Base-by-base conservation (phyloP, 106 monocot genomes). In the Triglochin maritima region DNA sequence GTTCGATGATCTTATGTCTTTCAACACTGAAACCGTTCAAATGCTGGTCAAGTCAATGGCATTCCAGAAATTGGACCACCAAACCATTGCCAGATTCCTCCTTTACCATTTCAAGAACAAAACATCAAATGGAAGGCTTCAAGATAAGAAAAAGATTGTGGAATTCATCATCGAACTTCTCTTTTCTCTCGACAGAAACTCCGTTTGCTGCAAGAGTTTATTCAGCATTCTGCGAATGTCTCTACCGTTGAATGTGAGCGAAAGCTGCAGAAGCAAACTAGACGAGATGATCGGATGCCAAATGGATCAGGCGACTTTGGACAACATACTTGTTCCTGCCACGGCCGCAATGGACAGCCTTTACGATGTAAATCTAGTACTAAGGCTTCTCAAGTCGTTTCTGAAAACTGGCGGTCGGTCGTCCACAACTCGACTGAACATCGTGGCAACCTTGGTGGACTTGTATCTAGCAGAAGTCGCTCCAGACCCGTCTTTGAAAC, bases 391-490 rank as follows among this genome's bases (percentile, higher is more conserved):
- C 76, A 77, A 70, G 46, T 84, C 65, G 9, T 96, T 96, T 59
- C 74, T 87, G 11, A 60, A 29, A 29, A 71, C 44, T 46, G 79
- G 56, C 6, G 85, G 71, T 3, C 42, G 49, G 62, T 66, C 56
- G 10, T 55, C 47, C 17, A 17, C 47, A 9, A 4, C 69, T 48
- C 68, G 82, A 57, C 54, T 91, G 79, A 91, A 82, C 77, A 81
- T 64, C 47, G 80, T 88, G 6, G 96, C 81, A 41, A 71, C 62
- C 4, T 62, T 96, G 59, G 71, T 88, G 45, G 96, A 96, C 70
- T 74, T 88, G 56, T 96, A 96, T 74, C 57, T 96, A 64, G 85
- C 91, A 9, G 96, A 96, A 79, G 84, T 91, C 47, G 96, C 96
- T 45, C 91, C 96, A 2, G 96, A 96, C 77, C 63, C 79, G 0